A percentile compares a stretch with the other conserved stretches of the same genome.
phyloP scores from a whole-genome alignment of 345 rosid genomes.

The Euclidium syriacum region DNA sequence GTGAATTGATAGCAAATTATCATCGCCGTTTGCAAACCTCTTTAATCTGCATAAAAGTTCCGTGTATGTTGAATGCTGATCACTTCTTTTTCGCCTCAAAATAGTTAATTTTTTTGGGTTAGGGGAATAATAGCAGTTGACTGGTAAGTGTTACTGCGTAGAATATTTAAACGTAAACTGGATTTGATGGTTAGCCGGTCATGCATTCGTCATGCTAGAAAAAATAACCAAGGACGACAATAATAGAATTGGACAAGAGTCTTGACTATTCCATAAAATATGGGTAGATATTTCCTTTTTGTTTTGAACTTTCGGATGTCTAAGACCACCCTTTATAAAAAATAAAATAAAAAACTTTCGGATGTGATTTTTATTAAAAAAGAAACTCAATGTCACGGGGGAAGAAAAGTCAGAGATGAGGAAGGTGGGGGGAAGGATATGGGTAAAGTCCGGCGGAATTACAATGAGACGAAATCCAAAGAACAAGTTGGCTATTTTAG shows the following conservation, averaged over 20 bases:
- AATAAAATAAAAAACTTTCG: too few relatives aligned
- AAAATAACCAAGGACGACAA: not conserved
- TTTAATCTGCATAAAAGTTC: too few relatives aligned
- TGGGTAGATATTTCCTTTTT: not conserved
- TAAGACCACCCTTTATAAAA: too few relatives aligned
- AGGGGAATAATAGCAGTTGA: too few relatives aligned
- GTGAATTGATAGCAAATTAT: too few relatives aligned
- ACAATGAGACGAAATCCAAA: slow-evolving; percentile 14
- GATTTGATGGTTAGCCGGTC: slow-evolving; percentile 10
- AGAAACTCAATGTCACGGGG: not conserved
- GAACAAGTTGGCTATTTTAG: slow-evolving; percentile 25
- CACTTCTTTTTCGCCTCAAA: too few relatives aligned
- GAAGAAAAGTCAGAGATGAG: slow-evolving; percentile 30
- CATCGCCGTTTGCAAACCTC: too few relatives aligned
- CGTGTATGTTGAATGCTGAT: too few relatives aligned
- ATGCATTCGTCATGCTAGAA: slow-evolving; percentile 4
- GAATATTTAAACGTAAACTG: too few relatives aligned
- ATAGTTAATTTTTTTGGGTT: too few relatives aligned
- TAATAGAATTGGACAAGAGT: not conserved
- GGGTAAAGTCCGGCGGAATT: slow-evolving; percentile 7
- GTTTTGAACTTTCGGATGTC: not conserved
- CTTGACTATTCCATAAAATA: slow-evolving; percentile 12
- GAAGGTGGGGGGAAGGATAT: slow-evolving; percentile 8
- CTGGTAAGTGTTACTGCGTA: too few relatives aligned
- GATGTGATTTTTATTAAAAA: not conserved